Conservation (phyloP, 2,329 filamentous ascomycete genomes). For the Geosmithia flava region DNA sequence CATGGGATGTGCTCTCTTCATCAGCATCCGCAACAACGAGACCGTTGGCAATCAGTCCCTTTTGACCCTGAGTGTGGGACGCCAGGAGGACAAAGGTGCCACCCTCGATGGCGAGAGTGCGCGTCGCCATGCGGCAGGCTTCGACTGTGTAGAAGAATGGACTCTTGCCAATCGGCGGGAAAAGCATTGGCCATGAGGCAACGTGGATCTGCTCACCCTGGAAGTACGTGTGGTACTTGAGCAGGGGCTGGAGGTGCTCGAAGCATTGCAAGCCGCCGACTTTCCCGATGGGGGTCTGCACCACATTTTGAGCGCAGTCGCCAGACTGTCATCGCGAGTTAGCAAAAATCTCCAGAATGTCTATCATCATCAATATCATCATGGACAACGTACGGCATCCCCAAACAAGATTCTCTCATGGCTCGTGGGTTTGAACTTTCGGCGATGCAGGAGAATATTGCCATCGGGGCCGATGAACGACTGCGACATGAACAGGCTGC, state of each 20-base stretch:
- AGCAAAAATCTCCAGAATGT: too few relatives aligned
- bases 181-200: constrained; percentile 32
- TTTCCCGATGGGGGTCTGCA: constrained; percentile 22
- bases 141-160: constrained; percentile 17
- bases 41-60: constrained; percentile 29
- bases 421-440: constrained; percentile 38
- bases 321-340: too few relatives aligned
- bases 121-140: constrained; percentile 30
- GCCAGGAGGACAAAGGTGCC: constrained; percentile 35
- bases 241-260: constrained; percentile 37
- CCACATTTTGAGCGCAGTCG: constrained; percentile 34
- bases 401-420: constrained; percentile 36
- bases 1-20: constrained; percentile 18
- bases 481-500: constrained; percentile 32
- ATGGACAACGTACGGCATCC: too few relatives aligned
- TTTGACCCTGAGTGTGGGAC: constrained; percentile 20
- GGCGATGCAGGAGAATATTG: constrained; percentile 29
- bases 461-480: constrained; percentile 37
- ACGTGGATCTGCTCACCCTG: constrained; percentile 34
- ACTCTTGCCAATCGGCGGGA: constrained; percentile 8
- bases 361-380: too few relatives aligned
- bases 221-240: constrained; percentile 30
- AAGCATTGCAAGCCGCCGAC: constrained; percentile 35
- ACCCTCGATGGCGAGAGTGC: constrained; percentile 44
- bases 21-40: too few relatives aligned